Base-by-base conservation (phyloP, 768 basidiomycete species). In the Leccinum subgranulosum region DNA sequence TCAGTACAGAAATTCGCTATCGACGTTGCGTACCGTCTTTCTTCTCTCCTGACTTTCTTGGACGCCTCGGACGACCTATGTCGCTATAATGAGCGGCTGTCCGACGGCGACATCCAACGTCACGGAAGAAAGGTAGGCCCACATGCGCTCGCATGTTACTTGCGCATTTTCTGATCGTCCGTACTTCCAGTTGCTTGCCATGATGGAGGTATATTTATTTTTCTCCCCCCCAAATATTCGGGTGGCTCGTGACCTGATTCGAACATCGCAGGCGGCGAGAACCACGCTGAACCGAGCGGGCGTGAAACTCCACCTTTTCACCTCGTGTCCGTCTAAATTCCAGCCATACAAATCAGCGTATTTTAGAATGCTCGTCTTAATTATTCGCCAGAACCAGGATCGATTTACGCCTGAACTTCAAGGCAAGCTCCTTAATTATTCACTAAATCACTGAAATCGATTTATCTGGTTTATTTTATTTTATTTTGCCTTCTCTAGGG, bases 151-250 rank as follows among this genome's bases (percentile, higher is more conserved):
- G 19, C 47, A 58, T 33, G 31, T 21, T 3, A 5, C 25, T 51
- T 6, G 4, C 33, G 41, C 54, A 19, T 45, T 54, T 52, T 60
- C 56, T 64, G 31, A 64, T 25, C 41, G 2, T 27, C 15, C 28
- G 46, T 29, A n/a, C 53, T 41, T 28, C 49, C 60, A 84, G 83
- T 73, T 84, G 51, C 73, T 84, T 51, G 69, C 74, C 23, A 61
- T 84, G 57, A 71, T 78, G 49, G 82, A 84, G 82, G 83, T 84
- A 75, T 71, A 57, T 62, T 62, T 59, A 57, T 51, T 54, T 62
- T 46, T 21, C 59, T 53, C 29, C 33, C 10, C 36, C n/a, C 41
- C 41, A 19, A 19, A 41, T 23, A 12, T 31, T 54, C 21, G 55
- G 27, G 36, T 39, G 47, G 34, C 12, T 43, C 19, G 3, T 29